Base-by-base conservation (phyloP, 1,139 yeast species). In the Saccharomyces hybrid region DNA sequence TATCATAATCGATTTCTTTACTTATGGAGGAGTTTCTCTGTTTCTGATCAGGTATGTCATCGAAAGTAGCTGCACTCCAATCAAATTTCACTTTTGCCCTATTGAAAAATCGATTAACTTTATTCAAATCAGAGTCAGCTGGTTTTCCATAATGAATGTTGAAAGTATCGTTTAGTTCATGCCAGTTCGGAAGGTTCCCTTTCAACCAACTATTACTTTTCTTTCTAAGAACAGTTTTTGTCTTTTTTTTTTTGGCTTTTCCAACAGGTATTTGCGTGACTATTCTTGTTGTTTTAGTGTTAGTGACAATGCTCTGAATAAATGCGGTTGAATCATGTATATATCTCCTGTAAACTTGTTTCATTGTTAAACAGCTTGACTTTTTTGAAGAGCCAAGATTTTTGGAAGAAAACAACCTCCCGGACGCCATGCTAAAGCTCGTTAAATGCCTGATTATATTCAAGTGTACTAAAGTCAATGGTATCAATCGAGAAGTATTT, bases 51-150 rank as follows among this genome's bases (percentile, higher is more conserved):
- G 89, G 89, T 9, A 86, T 79, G 27, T 80, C 79, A 8, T 70
- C 60, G 58, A 78, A 82, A 11, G 73, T 68, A 5, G 76, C 78
- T 25, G 78, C 72, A 9, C 86, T 78, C 89, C 90, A 85, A 58
- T 84, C 87, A 48, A 81, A 71, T 16, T 68, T 64, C 3, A 78
- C 74, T 26, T 71, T 71, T 2, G 81, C 72, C 1, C 67, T 63
- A 55, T 78, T 75, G 65, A 83, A 81, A 58, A 83, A 75, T 23
- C 66, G 66, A 49, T 70, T 71, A 5, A 66, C 57, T 38, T 59
- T 57, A 23, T 66, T 63, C 6, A 64, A 13, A 0, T 61, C 60
- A 1, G 76, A 79, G 2, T 67, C 67, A 27, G 65, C 71, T 3
- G 83, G 82, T 2, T 65, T 69, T 1, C 67, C 70, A 50, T 59